Conservation (phyloP, 1,139 yeast species). For the Candida tropicalis region DNA sequence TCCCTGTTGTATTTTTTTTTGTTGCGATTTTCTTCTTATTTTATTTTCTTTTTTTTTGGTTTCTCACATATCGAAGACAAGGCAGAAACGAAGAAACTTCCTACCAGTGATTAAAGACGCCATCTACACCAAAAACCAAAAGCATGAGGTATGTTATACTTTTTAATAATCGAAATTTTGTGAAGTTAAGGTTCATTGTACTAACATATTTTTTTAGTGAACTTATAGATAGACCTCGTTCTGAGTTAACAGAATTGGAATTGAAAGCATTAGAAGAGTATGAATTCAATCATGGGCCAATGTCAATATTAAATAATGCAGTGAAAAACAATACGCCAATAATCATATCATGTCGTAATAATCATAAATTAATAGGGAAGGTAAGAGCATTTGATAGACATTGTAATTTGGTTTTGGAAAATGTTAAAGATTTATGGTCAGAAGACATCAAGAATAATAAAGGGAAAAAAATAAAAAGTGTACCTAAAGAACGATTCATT, state of each 20-base stretch:
- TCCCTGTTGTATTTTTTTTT: no score
- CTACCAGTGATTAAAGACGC: no score
- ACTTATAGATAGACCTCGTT: constrained; percentile 67
- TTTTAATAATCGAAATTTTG: background rate
- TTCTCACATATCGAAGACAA: no score
- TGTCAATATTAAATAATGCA: constrained; percentile 81
- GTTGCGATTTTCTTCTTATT: no score
- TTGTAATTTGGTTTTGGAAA: constrained; percentile 88
- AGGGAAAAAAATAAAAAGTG: constrained; percentile 71
- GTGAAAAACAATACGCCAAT: constrained; percentile 75
- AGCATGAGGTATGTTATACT: no score
- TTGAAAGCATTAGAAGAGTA: constrained; percentile 83
- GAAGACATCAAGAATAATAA: constrained; percentile 65
- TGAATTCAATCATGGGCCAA: constrained; percentile 89
- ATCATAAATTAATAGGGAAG: constrained; percentile 85
- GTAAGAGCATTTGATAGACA: constrained; percentile 97
- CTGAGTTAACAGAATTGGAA: constrained; percentile 81
- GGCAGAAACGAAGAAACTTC: no score
- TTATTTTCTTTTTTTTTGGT: no score
- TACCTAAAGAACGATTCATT: constrained; percentile 81
- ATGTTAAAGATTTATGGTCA: constrained; percentile 91
- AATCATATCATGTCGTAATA: constrained; percentile 87
- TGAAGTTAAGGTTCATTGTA: constrained; percentile 6
- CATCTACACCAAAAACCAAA: no score
- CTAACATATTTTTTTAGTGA: constrained; percentile 43